Evolutionary conservation across 2,329 filamentous ascomycete genomes (phyloP).

Genomic region (Curvularia sp.): DNA sequence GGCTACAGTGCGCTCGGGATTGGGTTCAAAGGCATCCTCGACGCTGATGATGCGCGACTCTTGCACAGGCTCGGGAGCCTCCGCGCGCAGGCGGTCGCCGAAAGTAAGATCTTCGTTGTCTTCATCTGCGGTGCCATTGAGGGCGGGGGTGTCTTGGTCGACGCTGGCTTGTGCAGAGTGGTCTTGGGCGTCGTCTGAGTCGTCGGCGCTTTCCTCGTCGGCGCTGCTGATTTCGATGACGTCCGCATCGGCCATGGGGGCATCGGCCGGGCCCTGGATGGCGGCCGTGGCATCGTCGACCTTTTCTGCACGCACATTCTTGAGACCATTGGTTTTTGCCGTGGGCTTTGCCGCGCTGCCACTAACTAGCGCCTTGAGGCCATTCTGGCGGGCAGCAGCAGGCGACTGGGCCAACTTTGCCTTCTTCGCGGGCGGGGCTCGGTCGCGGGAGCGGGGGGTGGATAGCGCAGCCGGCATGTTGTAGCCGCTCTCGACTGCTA

Average conservation of each 20-base stretch:
- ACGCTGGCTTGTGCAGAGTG: slow-evolving; percentile 28
- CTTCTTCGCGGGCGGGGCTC: slow-evolving; percentile 49
- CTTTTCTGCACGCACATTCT: slow-evolving; percentile 58
- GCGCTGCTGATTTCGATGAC: slow-evolving; percentile 60
- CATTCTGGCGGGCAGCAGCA: slow-evolving; percentile 31
- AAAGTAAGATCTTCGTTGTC: slow-evolving; percentile 73
- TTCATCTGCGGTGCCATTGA: slow-evolving; percentile 34
- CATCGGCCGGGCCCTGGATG: slow-evolving; percentile 58
- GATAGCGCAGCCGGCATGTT: slow-evolving; percentile 47
- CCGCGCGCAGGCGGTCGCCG: slow-evolving; percentile 79
- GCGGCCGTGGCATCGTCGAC: slow-evolving; percentile 66
- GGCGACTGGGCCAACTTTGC: slow-evolving; percentile 45
- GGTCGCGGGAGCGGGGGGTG: slow-evolving; percentile 34
- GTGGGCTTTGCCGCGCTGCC: slow-evolving; percentile 49
- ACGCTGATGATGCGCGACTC: slow-evolving; percentile 72
- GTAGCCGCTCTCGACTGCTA: background rate
- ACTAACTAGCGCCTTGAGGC: slow-evolving; percentile 46
- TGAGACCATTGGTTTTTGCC: slow-evolving; percentile 62
- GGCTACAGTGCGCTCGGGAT: slow-evolving; percentile 56
- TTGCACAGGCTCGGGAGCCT: slow-evolving; percentile 54
- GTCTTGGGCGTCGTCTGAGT: slow-evolving; percentile 39
- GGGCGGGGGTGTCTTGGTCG: slow-evolving; percentile 36
- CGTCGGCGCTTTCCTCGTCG: slow-evolving; percentile 51
- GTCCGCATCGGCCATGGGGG: slow-evolving; percentile 48
- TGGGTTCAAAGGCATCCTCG: slow-evolving; percentile 59